A percentile compares a stretch with the other conserved stretches of the same genome.
These are phyloP conservation scores for Torulaspora globosa DNA, from an alignment of 1,139 yeast species.

Conservation along the genomic window DNA sequence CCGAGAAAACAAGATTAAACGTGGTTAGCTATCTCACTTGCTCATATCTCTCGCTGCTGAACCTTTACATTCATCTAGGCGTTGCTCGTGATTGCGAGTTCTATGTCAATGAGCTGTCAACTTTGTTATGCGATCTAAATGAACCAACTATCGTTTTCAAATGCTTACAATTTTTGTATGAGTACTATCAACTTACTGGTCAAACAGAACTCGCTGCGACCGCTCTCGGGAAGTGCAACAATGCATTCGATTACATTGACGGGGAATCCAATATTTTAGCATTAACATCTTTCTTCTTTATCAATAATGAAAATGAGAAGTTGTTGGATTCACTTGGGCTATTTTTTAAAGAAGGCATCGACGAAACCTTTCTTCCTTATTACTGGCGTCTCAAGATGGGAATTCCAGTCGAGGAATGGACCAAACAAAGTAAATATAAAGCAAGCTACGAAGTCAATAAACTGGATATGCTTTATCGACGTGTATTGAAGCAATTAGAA, in stretches of 20 bases:
- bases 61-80: conserved; percentile 45
- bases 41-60: conserved; percentile 41
- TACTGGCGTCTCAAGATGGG: conserved; percentile 35
- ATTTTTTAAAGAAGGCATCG: conserved; percentile 28
- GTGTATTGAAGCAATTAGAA: conserved; percentile 33
- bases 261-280: conserved; percentile 31
- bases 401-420: conserved; percentile 22
- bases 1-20: conserved; percentile 40
- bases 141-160: conserved; percentile 35
- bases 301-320: conserved; percentile 23
- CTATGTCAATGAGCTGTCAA: conserved; percentile 47
- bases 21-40: conserved; percentile 39
- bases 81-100: conserved; percentile 51
- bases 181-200: conserved; percentile 25
- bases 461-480: conserved; percentile 29
- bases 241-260: conserved; percentile 27
- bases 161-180: conserved; percentile 23
- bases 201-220: conserved; percentile 16
- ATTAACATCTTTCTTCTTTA: conserved; percentile 20
- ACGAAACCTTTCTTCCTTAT: conserved; percentile 24
- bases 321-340: conserved; percentile 24
- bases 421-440: conserved; percentile 20
- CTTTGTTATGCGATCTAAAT: conserved; percentile 34
- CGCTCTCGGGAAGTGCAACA: conserved; percentile 23
- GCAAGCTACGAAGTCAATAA: conserved; percentile 32